Percentiles rank a stretch among this genome's conserved stretches.
Conservation (phyloP, 1,284 basidiomycete genomes). For the Meira miltonrushii region DNA sequence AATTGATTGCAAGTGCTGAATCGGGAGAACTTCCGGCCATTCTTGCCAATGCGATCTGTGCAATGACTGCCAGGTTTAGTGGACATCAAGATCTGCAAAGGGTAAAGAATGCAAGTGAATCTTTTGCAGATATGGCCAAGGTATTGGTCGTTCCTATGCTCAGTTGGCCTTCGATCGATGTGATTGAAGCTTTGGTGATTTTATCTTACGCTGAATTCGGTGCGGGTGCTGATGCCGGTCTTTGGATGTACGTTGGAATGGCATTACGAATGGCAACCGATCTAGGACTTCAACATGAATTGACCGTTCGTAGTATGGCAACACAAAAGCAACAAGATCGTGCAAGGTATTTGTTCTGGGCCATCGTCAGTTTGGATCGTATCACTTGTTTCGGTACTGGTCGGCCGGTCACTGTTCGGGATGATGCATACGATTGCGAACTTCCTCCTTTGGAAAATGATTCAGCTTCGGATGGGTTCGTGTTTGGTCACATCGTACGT, state of each 20-base stretch:
- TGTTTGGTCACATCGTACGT: conserved; percentile 33
- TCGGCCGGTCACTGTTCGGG: conserved; percentile 35
- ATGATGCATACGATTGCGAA: conserved; percentile 34
- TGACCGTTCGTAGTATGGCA: conserved; percentile 31
- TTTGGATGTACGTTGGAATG: conserved; percentile 46
- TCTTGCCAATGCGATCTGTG: conserved; percentile 39
- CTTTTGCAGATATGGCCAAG: conserved; percentile 45
- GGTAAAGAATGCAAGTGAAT: conserved; percentile 33
- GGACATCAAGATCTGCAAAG: conserved; percentile 28
- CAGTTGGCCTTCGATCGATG: conserved; percentile 38
- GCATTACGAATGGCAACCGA: conserved; percentile 38
- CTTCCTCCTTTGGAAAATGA: conserved; percentile 29
- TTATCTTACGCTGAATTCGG: conserved; percentile 40
- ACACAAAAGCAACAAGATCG: conserved; percentile 33
- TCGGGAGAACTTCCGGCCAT: conserved; percentile 36
- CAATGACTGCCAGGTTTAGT: conserved; percentile 35
- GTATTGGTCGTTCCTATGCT: conserved; percentile 41
- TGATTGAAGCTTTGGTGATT: conserved; percentile 36
- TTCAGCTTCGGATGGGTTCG: conserved; percentile 18
- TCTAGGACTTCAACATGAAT: conserved; percentile 38
- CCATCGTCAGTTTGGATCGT: conserved; percentile 35
- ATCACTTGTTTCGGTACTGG: conserved; percentile 42
- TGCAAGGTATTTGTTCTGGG: conserved; percentile 36
- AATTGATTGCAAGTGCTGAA: conserved; percentile 24
- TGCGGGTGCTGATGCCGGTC: conserved; percentile 34